Evolutionary conservation across 352 stramenopile genomes (phyloP), one percentile per base, ranked within the genome.

Genomic region (Sclerospora graminicola): DNA sequence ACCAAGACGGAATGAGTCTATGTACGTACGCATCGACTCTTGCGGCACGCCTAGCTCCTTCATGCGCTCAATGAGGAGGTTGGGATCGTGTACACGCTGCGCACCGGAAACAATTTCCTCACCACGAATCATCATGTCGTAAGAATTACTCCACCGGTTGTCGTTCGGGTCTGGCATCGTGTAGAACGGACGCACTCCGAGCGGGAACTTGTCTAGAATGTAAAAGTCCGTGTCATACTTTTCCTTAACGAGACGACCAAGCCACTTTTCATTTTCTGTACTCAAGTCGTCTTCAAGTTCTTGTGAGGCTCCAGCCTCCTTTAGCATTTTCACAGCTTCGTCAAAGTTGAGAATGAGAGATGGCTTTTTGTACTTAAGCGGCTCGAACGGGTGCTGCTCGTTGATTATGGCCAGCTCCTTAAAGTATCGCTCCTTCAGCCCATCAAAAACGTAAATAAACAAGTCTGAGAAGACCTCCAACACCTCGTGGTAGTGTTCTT

Each of bases 141-240:
- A 99, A 66, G 81, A 97, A 74, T 99, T 99, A 62, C 89, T 82
- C 79, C 89, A 84, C 49, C 68, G 67, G 64, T 82, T 71, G 79
- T 99, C 88, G 18, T 88, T 85, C 37, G 95, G 93, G 73, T 97
- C 89, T 8, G 96, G 96, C 97, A 99, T 99, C 38, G 96, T 99
- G 82, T 99, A 99, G 71, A 99, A 99, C 45, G 97, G 96, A 66
- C 97, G 86, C 52, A 98, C 94, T 18, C 79, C 60, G n/a, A 98
- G 62, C 23, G 97, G 97, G 78, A 98, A 99, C 80, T 99, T 98
- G 87, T 99, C 96, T 66, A 99, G 89, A 46, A 99, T 98, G 81
- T 98, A 99, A 63, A 99, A 99, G 72, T 99, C 97, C 48, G 95
- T 99, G 41, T 89, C 86, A 63, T 98, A 99, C 79, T 99, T 99